Evolutionary conservation across 176 grass and related monocot species (phyloP).

Genomic region (Hordeum vulgare): MorexV3_pseudomolecules_assembly NC_058521.1:576110452-576110951

Average conservation of each 20-base stretch:
- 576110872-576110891: not conserved
- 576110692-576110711: slow-evolving; percentile 75
- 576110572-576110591: slow-evolving; percentile 26
- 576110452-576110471: not conserved
- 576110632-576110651: slow-evolving; percentile 89
- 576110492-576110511: slow-evolving; percentile 28
- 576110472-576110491: not conserved
- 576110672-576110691: slow-evolving; percentile 77
- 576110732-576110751: slow-evolving; percentile 71
- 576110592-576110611: slow-evolving; percentile 99
- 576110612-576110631: slow-evolving; percentile 90
- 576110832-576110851: slow-evolving; percentile 73
- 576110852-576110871: slow-evolving; percentile 16
- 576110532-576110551: not conserved
- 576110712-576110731: slow-evolving; percentile 66
- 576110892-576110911: not conserved
- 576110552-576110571: not conserved
- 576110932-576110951: slow-evolving; percentile 60
- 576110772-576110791: slow-evolving; percentile 88
- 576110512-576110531: not conserved
- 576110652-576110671: slow-evolving; percentile 97
- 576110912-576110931: slow-evolving; percentile 27
- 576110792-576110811: slow-evolving; percentile 85
- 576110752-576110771: slow-evolving; percentile 91
- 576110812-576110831: slow-evolving; percentile 93